Conservation (phyloP, 169 alveolate genomes). For the Perkinsus marinus region DNA sequence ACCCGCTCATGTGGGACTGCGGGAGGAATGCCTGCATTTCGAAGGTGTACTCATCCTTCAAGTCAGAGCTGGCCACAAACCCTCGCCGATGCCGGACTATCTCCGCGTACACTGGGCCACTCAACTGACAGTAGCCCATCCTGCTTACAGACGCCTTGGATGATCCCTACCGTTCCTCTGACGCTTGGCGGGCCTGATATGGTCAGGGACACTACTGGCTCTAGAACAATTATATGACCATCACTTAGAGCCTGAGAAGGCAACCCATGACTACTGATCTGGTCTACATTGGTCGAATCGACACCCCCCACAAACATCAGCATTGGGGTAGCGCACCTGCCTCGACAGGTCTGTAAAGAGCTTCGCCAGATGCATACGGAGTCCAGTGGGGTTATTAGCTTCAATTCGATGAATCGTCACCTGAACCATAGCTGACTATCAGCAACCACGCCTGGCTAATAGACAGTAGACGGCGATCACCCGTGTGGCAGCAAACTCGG, state of each 20-base stretch:
- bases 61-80: not conserved
- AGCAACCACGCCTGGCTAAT: too few species aligned
- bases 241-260: not conserved
- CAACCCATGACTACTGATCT: too few species aligned
- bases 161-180: not conserved
- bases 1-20: not conserved
- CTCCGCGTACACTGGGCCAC: not conserved
- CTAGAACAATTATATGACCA: not conserved
- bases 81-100: not conserved
- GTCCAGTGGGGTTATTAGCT: not conserved
- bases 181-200: not conserved
- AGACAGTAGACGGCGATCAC: too few species aligned
- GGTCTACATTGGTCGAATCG: too few species aligned
- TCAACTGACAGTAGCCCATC: not conserved
- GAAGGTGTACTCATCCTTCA: not conserved
- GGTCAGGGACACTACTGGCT: not conserved
- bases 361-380: not conserved
- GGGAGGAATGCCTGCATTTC: not conserved
- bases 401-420: not conserved
- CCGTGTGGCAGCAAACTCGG: not conserved
- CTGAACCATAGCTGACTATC: too few species aligned
- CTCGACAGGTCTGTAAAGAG: not conserved
- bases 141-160: not conserved
- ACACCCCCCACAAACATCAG: too few species aligned
- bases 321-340: too few species aligned